Percentiles rank a stretch among this genome's conserved stretches.
These are phyloP conservation scores for Truncatella angustata DNA, from an alignment of 2,329 filamentous ascomycete species.

Conservation along the genomic window DNA sequence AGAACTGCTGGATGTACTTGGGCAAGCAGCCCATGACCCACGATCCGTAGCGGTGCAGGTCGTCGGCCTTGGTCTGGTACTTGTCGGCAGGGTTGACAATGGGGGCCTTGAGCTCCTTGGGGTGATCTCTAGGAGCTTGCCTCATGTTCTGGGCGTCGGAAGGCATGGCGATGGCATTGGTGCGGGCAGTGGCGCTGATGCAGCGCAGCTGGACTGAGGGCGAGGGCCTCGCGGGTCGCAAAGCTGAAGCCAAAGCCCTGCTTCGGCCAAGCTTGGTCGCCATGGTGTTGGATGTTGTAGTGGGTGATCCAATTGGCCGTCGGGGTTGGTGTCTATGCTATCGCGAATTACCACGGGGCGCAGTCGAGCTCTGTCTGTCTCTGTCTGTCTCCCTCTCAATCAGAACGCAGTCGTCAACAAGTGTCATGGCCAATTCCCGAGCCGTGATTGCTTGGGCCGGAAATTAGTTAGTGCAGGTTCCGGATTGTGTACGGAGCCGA, in stretches of 20 bases:
- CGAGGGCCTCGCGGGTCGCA: constrained; percentile 47
- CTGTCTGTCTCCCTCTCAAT: too few relatives aligned
- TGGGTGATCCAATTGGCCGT: constrained; percentile 41
- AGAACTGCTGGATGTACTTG: constrained; percentile 99
- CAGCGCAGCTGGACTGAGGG: constrained; percentile 39
- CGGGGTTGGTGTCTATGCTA: not conserved
- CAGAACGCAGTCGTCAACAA: constrained; percentile 8
- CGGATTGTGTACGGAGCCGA: too few relatives aligned
- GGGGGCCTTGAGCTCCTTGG: constrained; percentile 69
- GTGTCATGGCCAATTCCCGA: constrained; percentile 9
- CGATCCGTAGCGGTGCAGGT: constrained; percentile 90
- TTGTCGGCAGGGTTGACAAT: constrained; percentile 92
- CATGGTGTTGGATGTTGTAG: constrained; percentile 42
- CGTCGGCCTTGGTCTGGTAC: constrained; percentile 81
- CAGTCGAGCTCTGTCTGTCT: not conserved
- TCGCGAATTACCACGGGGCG: constrained; percentile 4
- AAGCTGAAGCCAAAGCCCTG: constrained; percentile 53
- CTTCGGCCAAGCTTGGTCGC: constrained; percentile 59
- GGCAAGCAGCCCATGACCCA: constrained; percentile 96
- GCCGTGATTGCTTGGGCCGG: constrained; percentile 9
- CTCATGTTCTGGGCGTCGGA: constrained; percentile 67
- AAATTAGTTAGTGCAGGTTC: constrained; percentile 7
- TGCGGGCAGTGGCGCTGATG: constrained; percentile 47
- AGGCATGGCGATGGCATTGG: constrained; percentile 55
- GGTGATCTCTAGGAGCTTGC: constrained; percentile 55